Evolutionary conservation across 495 filamentous ascomycete species (phyloP).

Genomic region (Darksidea phi): DNA sequence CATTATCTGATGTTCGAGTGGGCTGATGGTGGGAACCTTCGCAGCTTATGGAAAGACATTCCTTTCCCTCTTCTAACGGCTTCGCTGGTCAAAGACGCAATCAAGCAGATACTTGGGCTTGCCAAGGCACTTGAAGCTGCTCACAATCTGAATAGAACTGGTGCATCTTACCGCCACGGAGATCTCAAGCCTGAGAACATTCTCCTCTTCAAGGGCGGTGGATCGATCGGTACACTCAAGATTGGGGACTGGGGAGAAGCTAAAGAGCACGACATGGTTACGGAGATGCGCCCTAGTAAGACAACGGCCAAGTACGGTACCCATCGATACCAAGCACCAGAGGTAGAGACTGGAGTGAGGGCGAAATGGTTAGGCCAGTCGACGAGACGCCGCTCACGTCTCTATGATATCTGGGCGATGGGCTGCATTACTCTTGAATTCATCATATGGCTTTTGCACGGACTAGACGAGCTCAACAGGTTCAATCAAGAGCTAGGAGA

Average conservation of each 20-base stretch:
- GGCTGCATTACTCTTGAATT: slow-evolving; percentile 12
- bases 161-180: slow-evolving; percentile 2
- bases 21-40: background rate
- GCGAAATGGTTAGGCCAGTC: background rate
- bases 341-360: background rate
- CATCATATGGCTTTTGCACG: slow-evolving; percentile 7
- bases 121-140: background rate
- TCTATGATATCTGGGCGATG: slow-evolving; percentile 8
- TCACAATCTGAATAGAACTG: background rate
- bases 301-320: background rate
- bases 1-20: background rate
- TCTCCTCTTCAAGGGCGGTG: background rate
- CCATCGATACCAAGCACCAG: background rate
- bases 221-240: background rate
- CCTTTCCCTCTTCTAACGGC: background rate
- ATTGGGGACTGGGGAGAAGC: background rate
- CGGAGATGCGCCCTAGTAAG: background rate
- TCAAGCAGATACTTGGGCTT: background rate
- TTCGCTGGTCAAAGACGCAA: background rate
- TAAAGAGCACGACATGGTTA: background rate
- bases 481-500: background rate
- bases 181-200: slow-evolving; percentile 14
- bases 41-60: background rate
- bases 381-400: background rate
- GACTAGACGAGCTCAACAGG: background rate